Conservation (phyloP, 2,329 filamentous ascomycete species). For the Periconia macrospinosa region DNA sequence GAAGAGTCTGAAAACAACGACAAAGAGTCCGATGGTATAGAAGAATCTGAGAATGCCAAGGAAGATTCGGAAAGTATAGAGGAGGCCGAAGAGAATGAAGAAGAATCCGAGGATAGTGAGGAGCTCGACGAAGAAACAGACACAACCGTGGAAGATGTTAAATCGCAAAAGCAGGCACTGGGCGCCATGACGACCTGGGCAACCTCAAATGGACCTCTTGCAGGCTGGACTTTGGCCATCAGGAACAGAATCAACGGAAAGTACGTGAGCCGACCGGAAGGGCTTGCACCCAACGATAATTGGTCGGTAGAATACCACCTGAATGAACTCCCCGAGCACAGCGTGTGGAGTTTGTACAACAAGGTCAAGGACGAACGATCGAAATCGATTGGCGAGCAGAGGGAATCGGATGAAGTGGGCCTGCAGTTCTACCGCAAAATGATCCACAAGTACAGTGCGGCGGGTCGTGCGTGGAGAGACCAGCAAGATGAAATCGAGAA, state of each 20-base stretch:
- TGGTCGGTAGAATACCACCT: conserved; percentile 84
- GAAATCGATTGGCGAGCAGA: conserved; percentile 41
- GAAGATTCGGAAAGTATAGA: not conserved
- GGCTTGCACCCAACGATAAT: conserved; percentile 48
- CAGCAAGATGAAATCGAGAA: conserved; percentile 57
- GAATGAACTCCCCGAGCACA: conserved; percentile 52
- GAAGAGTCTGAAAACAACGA: conserved; percentile 1
- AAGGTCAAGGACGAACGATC: conserved; percentile 59
- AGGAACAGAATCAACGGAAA: conserved; percentile 71
- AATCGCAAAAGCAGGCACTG: not conserved
- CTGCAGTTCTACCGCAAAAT: conserved; percentile 49
- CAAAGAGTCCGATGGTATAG: not conserved
- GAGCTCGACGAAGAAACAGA: conserved; percentile 1
- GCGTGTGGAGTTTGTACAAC: conserved; percentile 23
- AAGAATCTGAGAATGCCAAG: not conserved
- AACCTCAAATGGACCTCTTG: conserved; percentile 45
- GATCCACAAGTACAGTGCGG: conserved; percentile 52
- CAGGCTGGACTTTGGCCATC: conserved; percentile 72
- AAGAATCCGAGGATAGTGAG: not conserved
- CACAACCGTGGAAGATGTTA: conserved; percentile 16
- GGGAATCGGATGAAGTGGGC: conserved; percentile 43
- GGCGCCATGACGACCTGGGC: not conserved
- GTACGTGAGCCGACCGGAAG: conserved; percentile 63
- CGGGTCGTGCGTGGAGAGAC: conserved; percentile 63
- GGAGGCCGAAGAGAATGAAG: not conserved